Percentiles rank a stretch among this genome's conserved stretches.
phyloP scores from a whole-genome alignment of 2,329 filamentous ascomycete species.

The Calycina herbarum region DNA sequence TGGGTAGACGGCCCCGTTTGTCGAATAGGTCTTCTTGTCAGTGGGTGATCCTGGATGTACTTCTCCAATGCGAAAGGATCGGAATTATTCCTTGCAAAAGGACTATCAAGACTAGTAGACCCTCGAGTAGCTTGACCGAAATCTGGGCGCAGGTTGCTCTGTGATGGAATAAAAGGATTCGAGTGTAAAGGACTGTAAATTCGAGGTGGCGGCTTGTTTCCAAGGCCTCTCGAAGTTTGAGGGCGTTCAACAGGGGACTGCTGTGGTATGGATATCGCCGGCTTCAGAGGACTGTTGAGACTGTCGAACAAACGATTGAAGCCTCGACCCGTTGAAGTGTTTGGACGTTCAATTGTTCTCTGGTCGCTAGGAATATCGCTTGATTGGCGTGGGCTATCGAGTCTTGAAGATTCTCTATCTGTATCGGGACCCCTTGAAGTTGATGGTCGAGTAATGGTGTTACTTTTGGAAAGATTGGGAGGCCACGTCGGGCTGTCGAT shows the following conservation, averaged over 20 bases:
- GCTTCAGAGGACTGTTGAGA: constrained; percentile 1
- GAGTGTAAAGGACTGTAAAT: constrained; percentile 10
- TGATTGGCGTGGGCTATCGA: background rate
- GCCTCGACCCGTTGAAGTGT: background rate
- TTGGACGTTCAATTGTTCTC: background rate
- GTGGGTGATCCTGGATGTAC: constrained; percentile 2
- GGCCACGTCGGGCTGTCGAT: background rate
- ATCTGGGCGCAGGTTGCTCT: background rate
- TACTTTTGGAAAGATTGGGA: background rate
- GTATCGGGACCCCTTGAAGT: constrained; percentile 9
- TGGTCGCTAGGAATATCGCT: background rate
- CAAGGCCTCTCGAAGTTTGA: background rate
- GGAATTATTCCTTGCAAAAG: background rate
- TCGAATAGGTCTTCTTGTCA: background rate
- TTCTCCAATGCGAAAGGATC: constrained; percentile 9
- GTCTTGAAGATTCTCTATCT: background rate
- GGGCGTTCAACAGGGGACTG: background rate
- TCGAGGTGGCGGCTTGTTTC: background rate
- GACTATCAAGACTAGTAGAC: constrained; percentile 4
- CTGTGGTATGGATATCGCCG: background rate
- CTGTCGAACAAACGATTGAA: background rate
- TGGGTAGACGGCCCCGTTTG: background rate
- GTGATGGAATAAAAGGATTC: constrained; percentile 3
- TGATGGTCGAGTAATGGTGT: background rate
- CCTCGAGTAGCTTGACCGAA: background rate